Percentiles rank a stretch among this genome's conserved stretches.
phyloP scores from a whole-genome alignment of 805 yeast genomes.

The Ogataea saltuana region DNA sequence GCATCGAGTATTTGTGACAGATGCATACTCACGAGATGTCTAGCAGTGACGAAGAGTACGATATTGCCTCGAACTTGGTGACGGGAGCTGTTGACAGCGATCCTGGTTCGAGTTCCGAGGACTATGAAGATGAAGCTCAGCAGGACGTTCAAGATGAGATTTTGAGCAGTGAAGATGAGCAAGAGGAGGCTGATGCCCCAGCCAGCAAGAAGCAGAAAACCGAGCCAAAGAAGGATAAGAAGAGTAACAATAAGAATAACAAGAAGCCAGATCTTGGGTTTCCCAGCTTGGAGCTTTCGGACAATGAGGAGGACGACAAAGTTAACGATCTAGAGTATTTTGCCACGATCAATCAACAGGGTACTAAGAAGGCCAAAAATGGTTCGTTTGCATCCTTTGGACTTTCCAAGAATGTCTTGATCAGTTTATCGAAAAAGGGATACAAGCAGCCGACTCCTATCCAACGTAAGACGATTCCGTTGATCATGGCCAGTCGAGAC shows the following conservation, averaged over 20 bases:
- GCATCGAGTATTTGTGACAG: background rate
- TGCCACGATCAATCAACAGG: constrained; percentile 31
- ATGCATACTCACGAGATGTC: constrained; percentile 15
- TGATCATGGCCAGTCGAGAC: constrained; percentile 82
- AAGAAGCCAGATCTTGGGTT: constrained; percentile 26
- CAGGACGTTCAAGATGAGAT: constrained; percentile 53
- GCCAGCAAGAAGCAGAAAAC: constrained; percentile 36
- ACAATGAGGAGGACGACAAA: constrained; percentile 42
- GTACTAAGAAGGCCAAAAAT: constrained; percentile 58
- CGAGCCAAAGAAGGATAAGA: constrained; percentile 16
- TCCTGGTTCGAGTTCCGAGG: constrained; percentile 18
- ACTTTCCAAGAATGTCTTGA: constrained; percentile 65
- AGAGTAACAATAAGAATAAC: too few relatives aligned
- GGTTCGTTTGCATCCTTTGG: constrained; percentile 93
- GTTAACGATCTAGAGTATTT: constrained; percentile 40
- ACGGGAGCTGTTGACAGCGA: constrained; percentile 35
- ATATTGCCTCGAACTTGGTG: constrained; percentile 64
- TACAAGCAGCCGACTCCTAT: constrained; percentile 96
- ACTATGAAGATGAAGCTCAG: constrained; percentile 31
- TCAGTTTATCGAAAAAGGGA: constrained; percentile 80
- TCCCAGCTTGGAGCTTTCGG: constrained; percentile 47
- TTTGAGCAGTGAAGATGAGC: constrained; percentile 50
- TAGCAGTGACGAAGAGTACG: constrained; percentile 45
- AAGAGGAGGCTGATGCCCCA: constrained; percentile 42
- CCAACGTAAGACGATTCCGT: constrained; percentile 93